Base-by-base conservation (phyloP, 345 rosid genomes). In the Hypericum androsaemum region DNA sequence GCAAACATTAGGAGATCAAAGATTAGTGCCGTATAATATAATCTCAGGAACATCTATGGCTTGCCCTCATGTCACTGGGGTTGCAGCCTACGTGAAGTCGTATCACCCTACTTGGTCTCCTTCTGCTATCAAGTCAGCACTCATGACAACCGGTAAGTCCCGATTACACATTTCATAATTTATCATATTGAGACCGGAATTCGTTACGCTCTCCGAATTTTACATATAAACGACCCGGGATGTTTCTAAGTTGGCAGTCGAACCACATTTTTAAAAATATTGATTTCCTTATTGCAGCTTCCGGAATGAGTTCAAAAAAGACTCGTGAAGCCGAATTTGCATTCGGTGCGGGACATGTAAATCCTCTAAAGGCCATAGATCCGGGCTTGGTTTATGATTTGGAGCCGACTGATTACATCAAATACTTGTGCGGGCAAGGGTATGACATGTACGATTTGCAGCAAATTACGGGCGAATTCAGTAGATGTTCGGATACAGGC, bases 21-120 rank as follows among this genome's bases (percentile, higher is more conserved):
- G 76, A 51, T 15, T 37, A 22, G 66, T 55, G 3, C 61, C 49
- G 6, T 75, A 65, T 57, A 81, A 75, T 42, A 64, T 78, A 43
- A 0, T 48, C 6, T 71, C 78, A 6, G 84, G 84, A 13, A 76
- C 80, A 45, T 81, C 88, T 14, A 76, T 81, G 82, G 64, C 88
- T 44, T 78, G 80, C 32, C 82, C 84, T 3, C 81, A 78, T 51
- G 76, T 62, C 14, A 59, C 80, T 37, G 88, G 65, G 9, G 63
- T 53, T 3, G 88, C 82, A 16, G 71, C 78, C 28, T 77, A 70
- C 37, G 7, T 79, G 56, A 79, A 71, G 59, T 67, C 82, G 13
- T 53, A 63, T 49, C 61, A 61, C 12, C 67, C 76, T 0, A 53
- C 56, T 7, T 68, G 74, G 74, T 75, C 80, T 14, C 69, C 76